Conservation (phyloP, 163 green algal genomes). For the Chlorella variabilis region DNA sequence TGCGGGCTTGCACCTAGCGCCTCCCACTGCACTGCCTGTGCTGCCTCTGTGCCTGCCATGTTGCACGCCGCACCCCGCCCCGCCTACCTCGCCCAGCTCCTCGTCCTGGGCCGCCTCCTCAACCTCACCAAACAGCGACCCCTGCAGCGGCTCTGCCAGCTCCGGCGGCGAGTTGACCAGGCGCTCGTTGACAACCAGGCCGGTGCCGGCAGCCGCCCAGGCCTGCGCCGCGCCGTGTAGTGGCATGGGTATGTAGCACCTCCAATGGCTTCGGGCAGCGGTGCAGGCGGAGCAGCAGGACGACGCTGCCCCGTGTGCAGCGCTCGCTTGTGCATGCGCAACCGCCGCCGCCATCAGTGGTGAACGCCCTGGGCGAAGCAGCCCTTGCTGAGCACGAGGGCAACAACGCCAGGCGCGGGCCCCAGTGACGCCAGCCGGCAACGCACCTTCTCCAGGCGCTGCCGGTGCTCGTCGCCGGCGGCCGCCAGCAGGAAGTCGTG, state of each 20-base stretch:
- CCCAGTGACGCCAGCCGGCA: too few relatives aligned
- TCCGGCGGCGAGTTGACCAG: constrained; percentile 91
- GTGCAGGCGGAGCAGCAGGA: too few relatives aligned
- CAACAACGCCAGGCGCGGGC: background rate
- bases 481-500: constrained; percentile 12
- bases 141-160: constrained; percentile 84
- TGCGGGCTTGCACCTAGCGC: too few relatives aligned
- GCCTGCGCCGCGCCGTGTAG: constrained; percentile 39
- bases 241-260: background rate
- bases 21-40: too few relatives aligned
- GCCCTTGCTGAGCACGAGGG: too few relatives aligned
- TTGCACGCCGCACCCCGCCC: too few relatives aligned
- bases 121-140: constrained; percentile 84
- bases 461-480: background rate
- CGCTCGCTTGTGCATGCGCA: too few relatives aligned
- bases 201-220: constrained; percentile 51
- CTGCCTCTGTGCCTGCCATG: too few relatives aligned
- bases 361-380: too few relatives aligned
- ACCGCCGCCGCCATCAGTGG: too few relatives aligned
- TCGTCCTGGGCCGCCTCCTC: constrained; percentile 19
- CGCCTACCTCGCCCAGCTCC: constrained; percentile 28
- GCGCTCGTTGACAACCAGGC: constrained; percentile 88
- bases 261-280: background rate
- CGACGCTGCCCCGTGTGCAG: too few relatives aligned
- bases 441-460: constrained; percentile 13